Base-by-base conservation (phyloP, 2,329 filamentous ascomycete genomes). In the Ophiosphaerella korrae region DNA sequence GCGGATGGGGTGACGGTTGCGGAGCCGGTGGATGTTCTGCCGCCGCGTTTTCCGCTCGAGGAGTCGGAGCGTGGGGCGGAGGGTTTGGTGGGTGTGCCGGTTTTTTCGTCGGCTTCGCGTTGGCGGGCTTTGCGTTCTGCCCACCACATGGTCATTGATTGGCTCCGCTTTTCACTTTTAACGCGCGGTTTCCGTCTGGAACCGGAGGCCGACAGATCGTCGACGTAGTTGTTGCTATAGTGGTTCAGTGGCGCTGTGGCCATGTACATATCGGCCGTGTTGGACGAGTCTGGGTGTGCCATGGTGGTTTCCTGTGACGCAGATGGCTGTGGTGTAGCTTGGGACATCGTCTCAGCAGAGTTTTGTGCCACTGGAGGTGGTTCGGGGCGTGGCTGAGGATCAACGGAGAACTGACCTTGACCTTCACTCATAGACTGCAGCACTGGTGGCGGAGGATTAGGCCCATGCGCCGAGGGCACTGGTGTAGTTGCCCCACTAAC, bases 91-190 rank as follows among this genome's bases (percentile, higher is more conserved):
- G 60, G 50, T 29, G 50, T 62, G 4, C 65, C 63, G 13, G 59
- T 62, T 36, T 67, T 70, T 31, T 67, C 64, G 14, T 72, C 70
- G 14, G 65, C 54, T 44, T 73, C 70, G 18, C 67, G 64, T 46
- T 70, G 65, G 7, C 68, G 66, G 2, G 72, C 73, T 52, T 78
- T 78, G 7, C 75, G 68, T 51, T 75, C 72, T 2, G 75, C 75
- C 75, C 75, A 78, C 75, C 75, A 78, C n/a, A 73, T 70, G 1
- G 74, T 77, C 75, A 78, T 77, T 9, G 71, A 75, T 40, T 75
- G 68, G 42, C 72, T 75, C 12, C 75, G 68, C 57, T 77, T 78
- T 52, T 77, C 75, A 32, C 73, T 75, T 55, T 77, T 77, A 14
- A 76, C 74, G 23, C 69, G 67, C 24, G 68, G 70, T 50, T 73